These are phyloP conservation scores for Fusarium sp. DNA, from an alignment of 2,329 filamentous ascomycete species.

Conservation along the genomic window DNA sequence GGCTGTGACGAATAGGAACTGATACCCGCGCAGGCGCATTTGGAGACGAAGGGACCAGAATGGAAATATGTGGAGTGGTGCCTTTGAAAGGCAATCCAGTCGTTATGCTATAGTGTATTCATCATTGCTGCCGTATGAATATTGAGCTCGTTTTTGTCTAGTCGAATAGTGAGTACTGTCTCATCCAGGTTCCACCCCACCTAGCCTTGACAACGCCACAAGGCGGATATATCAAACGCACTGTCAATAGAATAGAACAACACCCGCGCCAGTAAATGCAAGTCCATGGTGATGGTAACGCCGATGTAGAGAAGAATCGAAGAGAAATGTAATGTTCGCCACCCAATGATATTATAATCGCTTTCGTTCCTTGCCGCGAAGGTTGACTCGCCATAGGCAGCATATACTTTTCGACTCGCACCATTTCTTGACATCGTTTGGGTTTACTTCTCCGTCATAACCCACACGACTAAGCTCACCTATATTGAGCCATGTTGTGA, in stretches of 20 bases:
- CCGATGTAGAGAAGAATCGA: not conserved
- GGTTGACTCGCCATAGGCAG: slow-evolving; percentile 76
- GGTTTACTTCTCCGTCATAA: slow-evolving; percentile 72
- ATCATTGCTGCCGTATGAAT: slow-evolving; percentile 19
- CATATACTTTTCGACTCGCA: slow-evolving; percentile 89
- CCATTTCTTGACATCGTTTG: slow-evolving; percentile 83
- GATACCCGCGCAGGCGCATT: slow-evolving; percentile 38
- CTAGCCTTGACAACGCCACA: not conserved
- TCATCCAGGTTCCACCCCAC: not conserved
- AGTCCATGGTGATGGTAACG: slow-evolving; percentile 1
- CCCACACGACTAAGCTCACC: slow-evolving; percentile 72
- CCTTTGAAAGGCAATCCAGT: not conserved
- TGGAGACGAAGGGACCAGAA: slow-evolving; percentile 15
- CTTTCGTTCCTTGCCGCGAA: slow-evolving; percentile 65
- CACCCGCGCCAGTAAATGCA: not conserved
- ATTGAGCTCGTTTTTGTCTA: slow-evolving; percentile 14
- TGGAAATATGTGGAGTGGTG: slow-evolving; percentile 4
- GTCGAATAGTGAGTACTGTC: slow-evolving; percentile 1
- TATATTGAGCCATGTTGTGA: slow-evolving; percentile 84
- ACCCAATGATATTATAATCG: slow-evolving; percentile 47
- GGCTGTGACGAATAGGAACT: not conserved
- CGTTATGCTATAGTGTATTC: slow-evolving; percentile 17
- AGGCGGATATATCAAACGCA: not conserved
- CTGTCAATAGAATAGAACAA: not conserved
- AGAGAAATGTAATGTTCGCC: slow-evolving; percentile 32